These are phyloP conservation scores for Stenocarpella maydis DNA, from an alignment of 2,329 filamentous ascomycete genomes.

Conservation along the genomic window DNA sequence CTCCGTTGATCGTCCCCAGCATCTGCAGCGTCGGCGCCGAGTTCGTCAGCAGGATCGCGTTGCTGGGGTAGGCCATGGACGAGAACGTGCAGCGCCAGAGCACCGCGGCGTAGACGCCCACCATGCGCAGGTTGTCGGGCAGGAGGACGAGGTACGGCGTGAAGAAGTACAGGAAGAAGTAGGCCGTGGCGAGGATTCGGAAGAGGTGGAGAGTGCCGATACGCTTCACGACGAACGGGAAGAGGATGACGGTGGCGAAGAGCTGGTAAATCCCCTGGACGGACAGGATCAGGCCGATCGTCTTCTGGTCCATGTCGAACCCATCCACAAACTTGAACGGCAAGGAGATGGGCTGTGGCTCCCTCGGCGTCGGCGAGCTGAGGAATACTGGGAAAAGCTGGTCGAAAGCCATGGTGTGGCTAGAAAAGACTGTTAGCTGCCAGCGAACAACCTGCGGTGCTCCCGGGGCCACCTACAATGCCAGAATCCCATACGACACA, in stretches of 20 bases:
- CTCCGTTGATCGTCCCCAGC: slow-evolving; percentile 90
- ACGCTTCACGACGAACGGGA: slow-evolving; percentile 77
- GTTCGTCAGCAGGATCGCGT: slow-evolving; percentile 88
- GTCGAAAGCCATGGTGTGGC: slow-evolving; percentile 97
- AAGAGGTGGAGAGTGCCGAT: slow-evolving; percentile 85
- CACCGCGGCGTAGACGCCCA: slow-evolving; percentile 79
- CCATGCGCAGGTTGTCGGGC: slow-evolving; percentile 73
- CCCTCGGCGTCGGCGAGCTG: slow-evolving; percentile 66
- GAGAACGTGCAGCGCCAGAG: slow-evolving; percentile 94
- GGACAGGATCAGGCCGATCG: slow-evolving; percentile 87
- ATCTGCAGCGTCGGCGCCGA: slow-evolving; percentile 84
- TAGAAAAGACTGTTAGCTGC: slow-evolving; percentile 50
- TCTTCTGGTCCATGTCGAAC: slow-evolving; percentile 82
- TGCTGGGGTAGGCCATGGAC: slow-evolving; percentile 89
- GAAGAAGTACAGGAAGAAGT: slow-evolving; percentile 86
- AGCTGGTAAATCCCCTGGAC: slow-evolving; percentile 91
- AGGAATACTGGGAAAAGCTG: slow-evolving; percentile 93
- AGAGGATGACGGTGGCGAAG: slow-evolving; percentile 83
- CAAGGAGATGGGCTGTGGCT: slow-evolving; percentile 63
- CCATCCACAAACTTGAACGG: slow-evolving; percentile 92
- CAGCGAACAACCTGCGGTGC: neutral
- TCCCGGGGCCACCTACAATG: slow-evolving; percentile 77
- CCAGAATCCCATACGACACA: slow-evolving; percentile 87
- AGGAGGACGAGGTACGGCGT: slow-evolving; percentile 91
- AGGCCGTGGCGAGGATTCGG: slow-evolving; percentile 79